Percentiles rank a stretch among this genome's conserved stretches.
Conservation (phyloP, 352 stramenopile species). For the Globisporangium cystogenes region DNA sequence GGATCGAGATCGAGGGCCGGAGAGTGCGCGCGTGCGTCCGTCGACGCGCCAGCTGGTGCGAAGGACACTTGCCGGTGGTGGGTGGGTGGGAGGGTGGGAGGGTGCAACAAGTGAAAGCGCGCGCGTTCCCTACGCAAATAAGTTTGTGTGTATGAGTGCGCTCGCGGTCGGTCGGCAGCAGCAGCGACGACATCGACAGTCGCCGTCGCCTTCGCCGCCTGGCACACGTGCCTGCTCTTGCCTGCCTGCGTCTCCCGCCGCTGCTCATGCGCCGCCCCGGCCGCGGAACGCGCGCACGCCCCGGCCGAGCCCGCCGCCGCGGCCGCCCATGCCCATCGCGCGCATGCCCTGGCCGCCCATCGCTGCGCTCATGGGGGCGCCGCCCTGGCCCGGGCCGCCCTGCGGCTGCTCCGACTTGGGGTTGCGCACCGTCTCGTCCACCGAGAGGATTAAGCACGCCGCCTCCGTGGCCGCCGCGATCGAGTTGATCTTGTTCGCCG, state of each 20-base stretch:
- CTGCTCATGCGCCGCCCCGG: constrained; percentile 67
- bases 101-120: too few species aligned
- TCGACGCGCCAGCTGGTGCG: not conserved
- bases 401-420: constrained; percentile 94
- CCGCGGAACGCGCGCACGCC: constrained; percentile 75
- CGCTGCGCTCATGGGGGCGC: constrained; percentile 81
- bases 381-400: constrained; percentile 34
- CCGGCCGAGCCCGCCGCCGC: constrained; percentile 65
- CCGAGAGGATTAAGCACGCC: constrained; percentile 97
- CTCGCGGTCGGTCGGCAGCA: too few species aligned
- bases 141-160: constrained; percentile 5
- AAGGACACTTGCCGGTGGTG: not conserved
- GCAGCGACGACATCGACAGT: not conserved
- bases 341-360: constrained; percentile 91
- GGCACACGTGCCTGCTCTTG: not conserved
- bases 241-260: not conserved
- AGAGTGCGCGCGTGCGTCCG: not conserved
- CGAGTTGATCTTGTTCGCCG: constrained; percentile 98
- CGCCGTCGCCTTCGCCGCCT: not conserved
- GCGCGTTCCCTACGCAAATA: constrained; percentile 6
- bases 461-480: constrained; percentile 95
- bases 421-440: constrained; percentile 99
- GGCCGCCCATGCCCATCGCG: constrained; percentile 80
- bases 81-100: not conserved
- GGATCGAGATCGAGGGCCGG: not conserved